Conservation (phyloP, 352 stramenopile genomes). For the Pythium scleroteichum region DNA sequence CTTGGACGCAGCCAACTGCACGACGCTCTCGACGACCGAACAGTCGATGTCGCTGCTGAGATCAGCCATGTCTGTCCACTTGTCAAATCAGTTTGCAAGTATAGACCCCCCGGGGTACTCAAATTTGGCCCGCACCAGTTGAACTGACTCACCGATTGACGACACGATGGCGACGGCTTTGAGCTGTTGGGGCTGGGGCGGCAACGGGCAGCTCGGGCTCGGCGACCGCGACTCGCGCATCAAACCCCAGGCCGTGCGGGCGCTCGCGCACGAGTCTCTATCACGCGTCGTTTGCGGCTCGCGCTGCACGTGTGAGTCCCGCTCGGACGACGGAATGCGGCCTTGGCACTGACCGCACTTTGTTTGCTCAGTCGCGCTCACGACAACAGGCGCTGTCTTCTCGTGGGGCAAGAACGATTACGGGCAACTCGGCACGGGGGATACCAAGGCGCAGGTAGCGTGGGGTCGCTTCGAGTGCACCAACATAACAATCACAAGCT, state of each 20-base stretch:
- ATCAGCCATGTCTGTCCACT: no score
- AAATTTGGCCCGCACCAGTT: no score
- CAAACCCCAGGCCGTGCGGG: conserved; percentile 35
- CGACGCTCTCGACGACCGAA: conserved; percentile 10
- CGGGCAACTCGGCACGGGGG: conserved; percentile 38
- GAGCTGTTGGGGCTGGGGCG: conserved; percentile 42
- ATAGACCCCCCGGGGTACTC: no score
- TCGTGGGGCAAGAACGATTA: conserved; percentile 49
- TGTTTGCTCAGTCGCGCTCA: conserved; percentile 32
- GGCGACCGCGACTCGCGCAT: conserved; percentile 44
- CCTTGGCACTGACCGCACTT: not conserved
- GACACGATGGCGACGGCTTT: conserved; percentile 15
- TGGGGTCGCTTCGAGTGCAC: no score
- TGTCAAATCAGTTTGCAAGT: no score
- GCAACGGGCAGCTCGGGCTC: conserved; percentile 44
- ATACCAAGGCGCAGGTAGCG: conserved; percentile 33
- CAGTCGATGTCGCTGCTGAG: not conserved
- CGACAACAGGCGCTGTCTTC: conserved; percentile 32
- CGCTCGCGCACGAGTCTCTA: conserved; percentile 31
- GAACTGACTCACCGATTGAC: not conserved
- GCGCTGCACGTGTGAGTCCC: conserved; percentile 36
- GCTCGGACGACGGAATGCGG: no score
- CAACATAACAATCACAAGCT: no score
- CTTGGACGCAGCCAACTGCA: conserved; percentile 73
- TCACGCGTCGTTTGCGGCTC: conserved; percentile 37